Percentiles rank a stretch among this genome's conserved stretches.
Conservation (phyloP, 257 asterid species). For the Solanum infundibuliforme region DNA sequence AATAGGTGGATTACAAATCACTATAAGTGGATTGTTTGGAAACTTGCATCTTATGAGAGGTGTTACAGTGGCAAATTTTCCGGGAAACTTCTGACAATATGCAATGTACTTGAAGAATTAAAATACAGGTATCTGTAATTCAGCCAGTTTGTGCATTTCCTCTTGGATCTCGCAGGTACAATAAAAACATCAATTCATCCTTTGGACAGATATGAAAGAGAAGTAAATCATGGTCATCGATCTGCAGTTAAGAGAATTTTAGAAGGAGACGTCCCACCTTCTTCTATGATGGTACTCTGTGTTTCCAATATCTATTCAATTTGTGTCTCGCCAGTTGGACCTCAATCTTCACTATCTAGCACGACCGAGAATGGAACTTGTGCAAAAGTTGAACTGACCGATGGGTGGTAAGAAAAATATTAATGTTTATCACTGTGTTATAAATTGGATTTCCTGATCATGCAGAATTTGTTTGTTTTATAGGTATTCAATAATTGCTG, state of each 20-base stretch:
- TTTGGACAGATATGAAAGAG: constrained; percentile 74
- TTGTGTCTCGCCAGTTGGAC: constrained; percentile 18
- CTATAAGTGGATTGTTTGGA: constrained; percentile 94
- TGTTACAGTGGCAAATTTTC: constrained; percentile 59
- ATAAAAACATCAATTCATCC: constrained; percentile 5
- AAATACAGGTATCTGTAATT: constrained; percentile 52
- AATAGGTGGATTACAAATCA: constrained; percentile 85
- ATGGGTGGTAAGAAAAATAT: constrained; percentile 80
- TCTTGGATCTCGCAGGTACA: constrained; percentile 2
- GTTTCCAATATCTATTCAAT: constrained; percentile 51
- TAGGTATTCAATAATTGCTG: constrained; percentile 77
- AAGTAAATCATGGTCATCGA: constrained; percentile 85
- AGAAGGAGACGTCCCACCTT: constrained; percentile 84
- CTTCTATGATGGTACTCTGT: constrained; percentile 81
- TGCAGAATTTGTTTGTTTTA: constrained; percentile 11
- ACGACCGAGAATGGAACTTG: constrained; percentile 21
- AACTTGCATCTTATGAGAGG: constrained; percentile 87
- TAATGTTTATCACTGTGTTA: background rate
- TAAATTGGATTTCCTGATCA: background rate
- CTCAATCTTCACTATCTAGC: constrained; percentile 23
- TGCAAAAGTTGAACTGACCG: constrained; percentile 71
- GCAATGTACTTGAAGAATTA: constrained; percentile 83
- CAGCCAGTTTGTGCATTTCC: background rate
- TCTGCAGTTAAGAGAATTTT: constrained; percentile 74
- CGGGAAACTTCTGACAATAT: constrained; percentile 55